Base-by-base conservation (phyloP, 2,329 filamentous ascomycete genomes). In the Chrysosporium queenslandicum region DNA sequence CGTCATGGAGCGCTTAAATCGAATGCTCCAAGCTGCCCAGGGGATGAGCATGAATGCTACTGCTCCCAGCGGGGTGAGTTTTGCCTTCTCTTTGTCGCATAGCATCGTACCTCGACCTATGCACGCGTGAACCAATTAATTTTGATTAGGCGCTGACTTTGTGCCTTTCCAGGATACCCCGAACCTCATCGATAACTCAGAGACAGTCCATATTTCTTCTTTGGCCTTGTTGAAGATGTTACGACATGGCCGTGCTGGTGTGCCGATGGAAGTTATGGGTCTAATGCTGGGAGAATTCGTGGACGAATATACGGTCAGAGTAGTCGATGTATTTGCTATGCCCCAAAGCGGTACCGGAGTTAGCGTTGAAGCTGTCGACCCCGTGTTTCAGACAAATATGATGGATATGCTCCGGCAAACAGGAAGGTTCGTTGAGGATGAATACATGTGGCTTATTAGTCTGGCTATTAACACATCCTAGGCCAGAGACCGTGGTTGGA, bases 201-300 rank as follows among this genome's bases (percentile, higher is more conserved):
- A 98, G 76, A 98, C 92, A 30, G 92, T 98, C 61, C 95, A 98
- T 75, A 98, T 98, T 64, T 98, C 92, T 49, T 98, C 92, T 46
- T 82, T 98, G 56, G 92, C 92, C 49, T 79, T 98, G 50, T 78
- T 98, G 63, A 98, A 98, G 80, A 98, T 98, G 92, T 79, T 98
- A 71, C 85, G 92, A 68, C 92, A 98, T 72, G 92, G 92, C 59
- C 86, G 92, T 60, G 92, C 92, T 37, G 92, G 92, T 75, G 92
- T 98, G 59, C 92, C 92, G 18, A 98, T 98, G 92, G 92, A 98
- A 77, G 92, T 98, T 69, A 98, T 98, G 92, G 92, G 92, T 57
- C 77, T 98, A 68, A 98, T 98, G 92, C 74, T 97, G 64, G 92
- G 92, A 69, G 92, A 97, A 70, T 97, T 98, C 63, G 91, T 98